These are phyloP conservation scores for Globisporangium emineosum DNA, from an alignment of 352 stramenopile genomes.

Conservation along the genomic window DNA sequence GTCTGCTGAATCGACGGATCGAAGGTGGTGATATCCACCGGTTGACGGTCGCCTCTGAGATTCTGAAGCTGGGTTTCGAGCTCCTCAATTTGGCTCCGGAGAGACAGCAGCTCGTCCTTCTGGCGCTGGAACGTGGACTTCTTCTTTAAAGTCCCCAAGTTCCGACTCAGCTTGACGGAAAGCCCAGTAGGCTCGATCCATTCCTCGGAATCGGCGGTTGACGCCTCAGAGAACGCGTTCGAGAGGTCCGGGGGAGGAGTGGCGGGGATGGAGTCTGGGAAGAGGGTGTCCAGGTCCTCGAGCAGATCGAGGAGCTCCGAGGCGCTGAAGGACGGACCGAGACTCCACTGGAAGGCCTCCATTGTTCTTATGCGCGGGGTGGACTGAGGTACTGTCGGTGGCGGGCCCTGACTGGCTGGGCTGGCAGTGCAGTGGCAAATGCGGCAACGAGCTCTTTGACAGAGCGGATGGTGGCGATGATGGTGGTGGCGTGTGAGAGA, in stretches of 20 bases:
- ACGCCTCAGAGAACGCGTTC: neutral
- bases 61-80: constrained; percentile 1
- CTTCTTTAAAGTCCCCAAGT: neutral
- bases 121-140: constrained; percentile 15
- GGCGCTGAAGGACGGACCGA: neutral
- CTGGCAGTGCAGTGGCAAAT: no score
- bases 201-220: neutral
- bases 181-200: neutral
- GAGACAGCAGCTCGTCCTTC: constrained; percentile 1
- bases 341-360: neutral
- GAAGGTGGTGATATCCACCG: neutral
- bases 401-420: no score
- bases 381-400: no score
- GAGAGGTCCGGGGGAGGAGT: neutral
- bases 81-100: constrained; percentile 1
- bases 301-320: constrained; percentile 6
- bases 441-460: no score
- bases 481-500: no score
- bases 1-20: neutral
- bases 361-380: no score
- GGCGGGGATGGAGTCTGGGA: neutral
- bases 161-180: neutral
- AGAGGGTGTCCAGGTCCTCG: neutral
- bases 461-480: no score
- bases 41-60: neutral